These are phyloP conservation scores for Fusarium brevicatenulatum DNA, from an alignment of 2,329 filamentous ascomycete species.

Conservation along the genomic window DNA sequence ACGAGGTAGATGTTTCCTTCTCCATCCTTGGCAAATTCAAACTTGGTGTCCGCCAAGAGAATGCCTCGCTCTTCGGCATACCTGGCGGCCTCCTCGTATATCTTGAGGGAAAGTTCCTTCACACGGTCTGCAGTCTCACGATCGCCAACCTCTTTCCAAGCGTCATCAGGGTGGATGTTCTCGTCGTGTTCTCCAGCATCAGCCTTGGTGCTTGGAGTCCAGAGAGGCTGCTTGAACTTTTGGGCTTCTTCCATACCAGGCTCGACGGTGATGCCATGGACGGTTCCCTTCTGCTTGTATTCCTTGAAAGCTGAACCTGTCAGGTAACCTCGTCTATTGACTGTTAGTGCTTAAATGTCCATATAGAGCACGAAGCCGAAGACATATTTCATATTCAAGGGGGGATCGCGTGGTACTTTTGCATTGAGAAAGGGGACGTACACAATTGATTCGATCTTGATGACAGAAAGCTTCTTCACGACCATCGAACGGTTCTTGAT, in stretches of 20 bases:
- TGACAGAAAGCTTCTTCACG: conserved; percentile 76
- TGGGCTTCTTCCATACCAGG: conserved; percentile 73
- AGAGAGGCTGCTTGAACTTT: conserved; percentile 71
- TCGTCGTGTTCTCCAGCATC: conserved; percentile 81
- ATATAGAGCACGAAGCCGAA: neutral
- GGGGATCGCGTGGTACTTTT: neutral
- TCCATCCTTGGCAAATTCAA: conserved; percentile 43
- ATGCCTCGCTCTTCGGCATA: conserved; percentile 41
- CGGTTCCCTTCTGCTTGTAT: conserved; percentile 72
- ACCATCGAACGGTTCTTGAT: conserved; percentile 78
- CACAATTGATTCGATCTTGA: conserved; percentile 65
- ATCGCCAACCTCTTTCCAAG: conserved; percentile 52
- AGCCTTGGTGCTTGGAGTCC: conserved; percentile 87
- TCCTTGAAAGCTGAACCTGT: conserved; percentile 87
- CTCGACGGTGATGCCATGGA: conserved; percentile 77
- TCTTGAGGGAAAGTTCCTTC: conserved; percentile 41
- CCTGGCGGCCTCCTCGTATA: conserved; percentile 41
- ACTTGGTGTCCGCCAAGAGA: conserved; percentile 42
- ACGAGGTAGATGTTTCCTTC: conserved; percentile 45
- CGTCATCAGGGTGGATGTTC: conserved; percentile 80
- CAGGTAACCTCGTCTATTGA: conserved; percentile 74
- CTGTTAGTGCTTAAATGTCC: neutral
- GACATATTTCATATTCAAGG: neutral
- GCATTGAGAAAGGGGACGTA: conserved; percentile 2
- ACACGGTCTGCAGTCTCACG: conserved; percentile 44